Percentiles rank a stretch among this genome's conserved stretches.
Evolutionary conservation across 2,329 filamentous ascomycete species (phyloP).

Genomic region (Fusarium subtropicale): DNA sequence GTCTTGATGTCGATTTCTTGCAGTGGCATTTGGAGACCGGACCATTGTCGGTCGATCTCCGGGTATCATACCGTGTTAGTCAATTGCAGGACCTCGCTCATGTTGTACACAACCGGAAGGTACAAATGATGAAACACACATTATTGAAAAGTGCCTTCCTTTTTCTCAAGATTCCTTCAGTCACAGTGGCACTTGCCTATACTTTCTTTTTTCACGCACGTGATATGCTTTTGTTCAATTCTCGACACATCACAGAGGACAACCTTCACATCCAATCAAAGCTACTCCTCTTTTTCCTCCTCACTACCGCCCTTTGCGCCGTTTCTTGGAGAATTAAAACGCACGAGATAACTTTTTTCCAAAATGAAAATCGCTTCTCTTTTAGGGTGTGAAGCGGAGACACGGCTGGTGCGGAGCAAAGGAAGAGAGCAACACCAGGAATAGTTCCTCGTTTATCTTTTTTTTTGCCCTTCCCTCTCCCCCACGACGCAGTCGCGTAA

Average conservation of each 20-base stretch:
- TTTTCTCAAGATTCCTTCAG: not conserved
- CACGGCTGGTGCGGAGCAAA: conserved; percentile 42
- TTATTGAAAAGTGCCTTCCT: conserved; percentile 14
- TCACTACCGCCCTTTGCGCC: conserved; percentile 39
- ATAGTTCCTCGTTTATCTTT: conserved; percentile 4
- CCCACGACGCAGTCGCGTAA: not conserved
- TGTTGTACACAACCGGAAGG: conserved; percentile 18
- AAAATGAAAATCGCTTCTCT: conserved; percentile 29
- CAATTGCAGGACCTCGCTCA: not conserved
- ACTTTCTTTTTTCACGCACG: not conserved
- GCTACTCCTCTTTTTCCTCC: conserved; percentile 12
- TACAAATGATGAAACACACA: conserved; percentile 1
- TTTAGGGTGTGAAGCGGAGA: conserved; percentile 38
- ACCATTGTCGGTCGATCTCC: conserved; percentile 12
- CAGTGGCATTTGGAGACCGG: not conserved
- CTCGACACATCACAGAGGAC: not conserved
- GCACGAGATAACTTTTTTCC: conserved; percentile 24
- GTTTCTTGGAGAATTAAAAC: conserved; percentile 33
- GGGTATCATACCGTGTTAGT: conserved; percentile 7
- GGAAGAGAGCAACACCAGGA: conserved; percentile 33
- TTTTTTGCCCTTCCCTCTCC: not conserved
- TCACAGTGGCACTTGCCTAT: not conserved
- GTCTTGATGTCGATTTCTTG: not conserved
- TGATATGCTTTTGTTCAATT: not conserved
- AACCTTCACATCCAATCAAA: conserved; percentile 25